These are phyloP conservation scores for Teunomyces funiuensis DNA, from an alignment of 805 yeast genomes.

Conservation along the genomic window DNA sequence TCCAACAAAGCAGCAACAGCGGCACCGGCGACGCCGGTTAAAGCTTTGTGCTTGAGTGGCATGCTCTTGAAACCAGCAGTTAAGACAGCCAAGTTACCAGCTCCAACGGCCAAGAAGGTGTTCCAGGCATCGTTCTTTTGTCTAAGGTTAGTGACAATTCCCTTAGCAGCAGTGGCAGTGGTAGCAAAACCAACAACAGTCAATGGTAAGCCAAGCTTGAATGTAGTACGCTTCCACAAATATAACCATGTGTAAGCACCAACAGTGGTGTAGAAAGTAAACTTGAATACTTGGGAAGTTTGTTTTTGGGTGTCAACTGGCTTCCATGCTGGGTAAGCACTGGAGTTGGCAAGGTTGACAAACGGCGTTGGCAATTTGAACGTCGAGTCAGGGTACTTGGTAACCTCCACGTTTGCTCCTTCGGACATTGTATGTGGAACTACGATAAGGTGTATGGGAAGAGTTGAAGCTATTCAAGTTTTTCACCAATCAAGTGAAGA, in stretches of 20 bases:
- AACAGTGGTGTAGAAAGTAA: slow-evolving; percentile 47
- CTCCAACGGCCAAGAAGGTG: slow-evolving; percentile 61
- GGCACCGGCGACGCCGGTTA: slow-evolving; percentile 43
- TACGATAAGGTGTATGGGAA: slow-evolving; percentile 1
- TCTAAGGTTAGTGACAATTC: slow-evolving; percentile 56
- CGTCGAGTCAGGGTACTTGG: slow-evolving; percentile 34
- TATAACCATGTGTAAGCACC: slow-evolving; percentile 50
- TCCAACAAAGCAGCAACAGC: slow-evolving; percentile 35
- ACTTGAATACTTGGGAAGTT: slow-evolving; percentile 47
- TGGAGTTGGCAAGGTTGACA: slow-evolving; percentile 35
- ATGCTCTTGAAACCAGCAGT: slow-evolving; percentile 42
- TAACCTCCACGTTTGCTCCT: slow-evolving; percentile 9
- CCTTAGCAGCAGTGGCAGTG: slow-evolving; percentile 49
- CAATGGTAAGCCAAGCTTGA: slow-evolving; percentile 40
- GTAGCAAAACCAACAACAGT: slow-evolving; percentile 47
- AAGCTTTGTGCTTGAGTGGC: slow-evolving; percentile 42
- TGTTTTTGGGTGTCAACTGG: slow-evolving; percentile 57
- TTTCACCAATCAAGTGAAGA: slow-evolving; percentile 6
- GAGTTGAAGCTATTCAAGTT: slow-evolving; percentile 1
- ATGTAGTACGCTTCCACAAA: slow-evolving; percentile 43
- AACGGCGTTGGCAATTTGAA: slow-evolving; percentile 44
- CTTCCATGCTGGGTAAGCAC: slow-evolving; percentile 47
- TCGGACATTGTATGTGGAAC: slow-evolving; percentile 11
- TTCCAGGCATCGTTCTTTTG: slow-evolving; percentile 64
- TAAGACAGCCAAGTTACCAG: slow-evolving; percentile 47